Conservation (phyloP, 345 rosid genomes). For the Populus davidiana region DNA sequence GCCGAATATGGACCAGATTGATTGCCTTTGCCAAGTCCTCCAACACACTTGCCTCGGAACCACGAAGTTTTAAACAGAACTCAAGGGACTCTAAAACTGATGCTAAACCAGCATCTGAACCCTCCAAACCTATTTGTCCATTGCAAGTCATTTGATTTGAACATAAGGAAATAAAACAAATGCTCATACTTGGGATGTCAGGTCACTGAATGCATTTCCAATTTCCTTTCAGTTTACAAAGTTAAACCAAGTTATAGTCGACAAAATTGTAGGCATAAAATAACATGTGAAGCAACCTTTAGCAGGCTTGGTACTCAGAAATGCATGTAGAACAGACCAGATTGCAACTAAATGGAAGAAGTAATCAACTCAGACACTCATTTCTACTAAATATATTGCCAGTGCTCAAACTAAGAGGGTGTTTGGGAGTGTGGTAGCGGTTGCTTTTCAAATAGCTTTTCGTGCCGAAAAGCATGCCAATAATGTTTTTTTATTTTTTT, state of each 20-base stretch:
- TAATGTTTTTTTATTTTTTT: no score
- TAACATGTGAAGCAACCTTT: neutral
- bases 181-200: neutral
- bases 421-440: no score
- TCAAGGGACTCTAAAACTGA: conserved; percentile 84
- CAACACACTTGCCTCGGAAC: conserved; percentile 86
- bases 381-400: neutral
- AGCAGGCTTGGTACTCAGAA: neutral
- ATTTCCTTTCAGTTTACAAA: neutral
- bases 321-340: neutral
- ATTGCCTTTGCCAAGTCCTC: conserved; percentile 90
- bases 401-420: neutral
- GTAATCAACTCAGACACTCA: neutral
- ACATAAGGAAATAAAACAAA: neutral
- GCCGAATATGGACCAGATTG: conserved; percentile 70
- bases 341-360: neutral
- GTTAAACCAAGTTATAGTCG: neutral
- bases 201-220: neutral
- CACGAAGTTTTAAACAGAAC: conserved; percentile 83
- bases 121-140: conserved; percentile 63
- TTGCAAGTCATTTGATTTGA: neutral
- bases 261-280: neutral
- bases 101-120: conserved; percentile 87
- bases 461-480: no score
- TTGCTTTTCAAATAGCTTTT: no score